Base-by-base conservation (phyloP, 2,329 filamentous ascomycete species). In the Pyrenochaeta sp. region DNA sequence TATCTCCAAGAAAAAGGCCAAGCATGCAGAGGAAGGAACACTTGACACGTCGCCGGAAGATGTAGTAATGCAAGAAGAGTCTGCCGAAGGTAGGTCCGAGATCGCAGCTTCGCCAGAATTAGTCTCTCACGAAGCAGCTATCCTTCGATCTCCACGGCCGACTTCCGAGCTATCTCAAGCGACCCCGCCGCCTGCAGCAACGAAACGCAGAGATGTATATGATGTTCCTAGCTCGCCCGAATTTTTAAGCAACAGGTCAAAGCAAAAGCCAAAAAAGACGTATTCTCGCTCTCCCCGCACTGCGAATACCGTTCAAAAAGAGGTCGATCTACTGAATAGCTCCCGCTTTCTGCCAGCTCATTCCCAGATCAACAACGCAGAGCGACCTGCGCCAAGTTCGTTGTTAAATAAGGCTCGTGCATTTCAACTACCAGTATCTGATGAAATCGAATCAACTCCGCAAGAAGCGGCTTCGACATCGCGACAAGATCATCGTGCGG, bases 191-290 rank as follows among this genome's bases (percentile, higher is more conserved):
- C 41, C 44, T 41, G 33, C 42, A 10, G 20, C 46, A 15, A 36
- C 35, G 12, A 44, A 41, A 10, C 55, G 61, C 18, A 54, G 30
- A 40, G 56, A 63, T 29, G 37, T 68, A n/a, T 66, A 64, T 33
- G 54, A 60, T 3, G 46, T 62, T 1, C 55, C 63, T 9, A 54
- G 52, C 32, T 65, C 65, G 4, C 63, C 63, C 2, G 58, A 63
- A 2, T 56, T 61, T 21, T 39, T 63, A 30, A 39, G 45, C 12
- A 35, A 41, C n/a, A 51, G 52, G 7, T 15, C 32, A 27, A 57
- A 49, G 17, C 35, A 51, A 14, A 65, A 60, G 43, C 37, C 27
- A 15, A 17, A 30, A 7, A 54, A 23, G 18, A 68, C 60, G 3
- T 67, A 67, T 36, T 52, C 52, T 18, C 60, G 51, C 23, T 57